These are phyloP conservation scores for Orbilia brochopaga DNA, from an alignment of 2,329 filamentous ascomycete species.

Conservation along the genomic window DNA sequence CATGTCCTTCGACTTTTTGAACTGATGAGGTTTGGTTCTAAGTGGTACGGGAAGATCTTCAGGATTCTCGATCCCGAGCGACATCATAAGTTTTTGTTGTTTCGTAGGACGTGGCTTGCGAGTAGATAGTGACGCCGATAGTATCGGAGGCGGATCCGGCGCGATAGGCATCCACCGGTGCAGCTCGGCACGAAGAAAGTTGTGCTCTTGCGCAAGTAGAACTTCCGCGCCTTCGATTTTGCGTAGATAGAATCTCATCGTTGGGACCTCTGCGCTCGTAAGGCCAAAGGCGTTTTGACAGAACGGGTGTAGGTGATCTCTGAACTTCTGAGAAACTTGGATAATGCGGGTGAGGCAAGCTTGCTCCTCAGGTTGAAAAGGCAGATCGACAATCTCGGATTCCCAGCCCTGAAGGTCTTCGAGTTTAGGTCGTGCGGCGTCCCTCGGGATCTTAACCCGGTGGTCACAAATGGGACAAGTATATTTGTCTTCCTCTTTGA, in stretches of 20 bases:
- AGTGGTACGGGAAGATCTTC: constrained; percentile 86
- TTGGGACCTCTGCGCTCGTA: constrained; percentile 83
- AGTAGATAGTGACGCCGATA: constrained; percentile 87
- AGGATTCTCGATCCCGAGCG: constrained; percentile 85
- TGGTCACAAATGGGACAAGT: constrained; percentile 98
- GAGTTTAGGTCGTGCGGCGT: constrained; percentile 91
- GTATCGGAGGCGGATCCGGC: constrained; percentile 79
- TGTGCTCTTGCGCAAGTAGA: constrained; percentile 88
- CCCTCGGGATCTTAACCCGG: constrained; percentile 93
- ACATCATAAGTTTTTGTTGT: constrained; percentile 89
- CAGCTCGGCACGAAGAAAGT: constrained; percentile 93
- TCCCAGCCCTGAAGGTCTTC: constrained; percentile 86
- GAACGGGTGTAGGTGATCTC: constrained; percentile 78
- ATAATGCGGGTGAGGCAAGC: constrained; percentile 84
- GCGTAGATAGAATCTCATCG: constrained; percentile 90
- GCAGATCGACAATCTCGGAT: constrained; percentile 77
- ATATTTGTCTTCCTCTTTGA: constrained; percentile 98
- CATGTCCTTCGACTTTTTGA: constrained; percentile 68
- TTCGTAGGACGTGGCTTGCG: constrained; percentile 96
- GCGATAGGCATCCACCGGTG: constrained; percentile 95
- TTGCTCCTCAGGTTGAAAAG: constrained; percentile 96
- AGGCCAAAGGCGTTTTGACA: constrained; percentile 77
- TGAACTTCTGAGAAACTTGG: constrained; percentile 80
- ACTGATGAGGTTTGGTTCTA: constrained; percentile 75
- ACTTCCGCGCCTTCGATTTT: constrained; percentile 98